Evolutionary conservation across 2,329 filamentous ascomycete species (phyloP).

Genomic region (Neurospora sp.): DNA sequence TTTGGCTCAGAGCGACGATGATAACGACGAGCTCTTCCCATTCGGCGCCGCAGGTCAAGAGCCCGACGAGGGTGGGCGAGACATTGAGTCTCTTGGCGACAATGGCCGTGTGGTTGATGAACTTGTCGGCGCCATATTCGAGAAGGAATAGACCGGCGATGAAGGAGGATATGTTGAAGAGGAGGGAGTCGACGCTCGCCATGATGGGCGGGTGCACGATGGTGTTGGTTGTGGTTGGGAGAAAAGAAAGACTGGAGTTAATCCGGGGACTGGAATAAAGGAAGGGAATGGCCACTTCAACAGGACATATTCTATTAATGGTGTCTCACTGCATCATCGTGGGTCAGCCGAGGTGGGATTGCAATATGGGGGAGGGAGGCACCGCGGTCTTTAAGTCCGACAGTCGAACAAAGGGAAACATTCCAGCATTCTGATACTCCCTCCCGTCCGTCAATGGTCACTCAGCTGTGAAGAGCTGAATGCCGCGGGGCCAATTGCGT

Average conservation of each 20-base stretch:
- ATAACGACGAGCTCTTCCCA: slow-evolving; percentile 46
- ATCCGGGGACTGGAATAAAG: not conserved
- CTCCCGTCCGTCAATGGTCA: not conserved
- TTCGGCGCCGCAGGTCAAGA: slow-evolving; percentile 42
- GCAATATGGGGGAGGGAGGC: not conserved
- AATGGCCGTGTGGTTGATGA: slow-evolving; percentile 39
- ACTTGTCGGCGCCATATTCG: slow-evolving; percentile 40
- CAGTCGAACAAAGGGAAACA: not conserved
- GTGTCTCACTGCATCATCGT: not conserved
- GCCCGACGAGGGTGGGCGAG: slow-evolving; percentile 35
- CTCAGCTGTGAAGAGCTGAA: not conserved
- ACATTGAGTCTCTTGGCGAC: slow-evolving; percentile 33
- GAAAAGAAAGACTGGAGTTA: slow-evolving; percentile 1
- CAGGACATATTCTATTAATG: not conserved
- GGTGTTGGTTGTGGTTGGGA: not conserved
- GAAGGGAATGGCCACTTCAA: not conserved
- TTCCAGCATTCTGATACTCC: not conserved
- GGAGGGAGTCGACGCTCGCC: slow-evolving; percentile 25
- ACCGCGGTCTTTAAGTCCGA: not conserved
- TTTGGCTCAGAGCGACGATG: slow-evolving; percentile 32
- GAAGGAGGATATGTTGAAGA: slow-evolving; percentile 32
- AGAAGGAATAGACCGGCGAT: slow-evolving; percentile 36
- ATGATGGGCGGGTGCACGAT: slow-evolving; percentile 20
- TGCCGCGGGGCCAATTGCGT: not conserved
- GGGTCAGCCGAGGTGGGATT: not conserved